Evolutionary conservation across 805 yeast species (phyloP), one percentile per base, ranked within the genome.

Genomic region (Ogataea kodamae): DNA sequence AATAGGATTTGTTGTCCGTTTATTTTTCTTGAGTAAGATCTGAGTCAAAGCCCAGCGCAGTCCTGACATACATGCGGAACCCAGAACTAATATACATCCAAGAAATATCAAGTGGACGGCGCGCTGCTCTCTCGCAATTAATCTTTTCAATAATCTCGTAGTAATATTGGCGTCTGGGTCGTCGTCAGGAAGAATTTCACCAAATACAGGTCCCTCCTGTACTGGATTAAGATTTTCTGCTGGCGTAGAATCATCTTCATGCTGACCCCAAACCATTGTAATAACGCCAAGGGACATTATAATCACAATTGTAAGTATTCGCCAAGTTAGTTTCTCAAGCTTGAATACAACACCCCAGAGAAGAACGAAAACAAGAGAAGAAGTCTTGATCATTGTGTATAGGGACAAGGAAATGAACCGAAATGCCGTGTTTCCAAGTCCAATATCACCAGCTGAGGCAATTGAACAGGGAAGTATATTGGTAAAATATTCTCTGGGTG

Each of bases 31-130:
- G 30, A 92, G 63, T 21, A 90, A 68, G 14, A 92, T 57, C 54
- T 92, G 97, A 1, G 97, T 88, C 42, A 89, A 74, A 1, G 95
- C 90, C 98, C 98, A 92, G 43, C 98, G 72, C 32, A 92, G 64
- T 0, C 98, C 98, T 10, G 92, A 80, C 62, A 87, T 72, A 54
- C 82, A 71, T 2, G 95, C 76, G 4, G 96, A 89, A 2, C 73
- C 62, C 18, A 92, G 61, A 1, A 90, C 97, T 17, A 88, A 62
- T 2, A 76, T 33, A 14, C 87, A 76, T 2, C 98, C 97, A 2
- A 80, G 22, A 22, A 57, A 45, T 5, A 60, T 42, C 13, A 56
- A 33, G 35, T 47, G 22, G 42, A 52, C 36, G 37, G 59, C 39
- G 39, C 36, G 30, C 3, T 27, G 14, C 10, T 39, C 31, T 6